These are phyloP conservation scores for Hylodesmum podocarpum DNA, from an alignment of 306 rosid species.

Conservation along the genomic window DNA sequence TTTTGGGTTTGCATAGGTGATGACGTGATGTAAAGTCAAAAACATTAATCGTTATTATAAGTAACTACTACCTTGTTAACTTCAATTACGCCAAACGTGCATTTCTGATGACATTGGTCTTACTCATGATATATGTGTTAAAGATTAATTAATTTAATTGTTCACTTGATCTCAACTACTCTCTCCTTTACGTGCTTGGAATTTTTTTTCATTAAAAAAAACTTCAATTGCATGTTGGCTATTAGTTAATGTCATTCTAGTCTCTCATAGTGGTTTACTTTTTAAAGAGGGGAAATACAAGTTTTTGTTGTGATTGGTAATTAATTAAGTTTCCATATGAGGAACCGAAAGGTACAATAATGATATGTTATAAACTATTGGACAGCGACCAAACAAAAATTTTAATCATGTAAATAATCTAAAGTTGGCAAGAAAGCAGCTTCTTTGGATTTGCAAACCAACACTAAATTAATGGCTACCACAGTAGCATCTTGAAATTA, in stretches of 20 bases:
- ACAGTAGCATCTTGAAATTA: slow-evolving; percentile 26
- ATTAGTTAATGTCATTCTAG: slow-evolving; percentile 18
- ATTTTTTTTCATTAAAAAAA: neutral
- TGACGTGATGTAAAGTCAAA: neutral
- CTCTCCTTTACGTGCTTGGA: neutral
- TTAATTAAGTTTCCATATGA: slow-evolving; percentile 27
- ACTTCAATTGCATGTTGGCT: slow-evolving; percentile 11
- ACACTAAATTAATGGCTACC: neutral
- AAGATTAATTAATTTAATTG: neutral
- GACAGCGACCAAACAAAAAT: slow-evolving; percentile 19
- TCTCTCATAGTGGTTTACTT: neutral
- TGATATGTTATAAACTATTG: slow-evolving; percentile 1
- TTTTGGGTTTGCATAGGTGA: slow-evolving; percentile 18
- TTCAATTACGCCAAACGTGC: neutral
- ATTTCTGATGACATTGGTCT: neutral
- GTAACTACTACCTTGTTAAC: neutral
- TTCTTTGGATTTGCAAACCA: slow-evolving; percentile 21
- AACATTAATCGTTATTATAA: neutral
- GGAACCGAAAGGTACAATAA: slow-evolving; percentile 34
- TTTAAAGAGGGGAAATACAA: neutral
- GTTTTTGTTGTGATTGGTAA: slow-evolving; percentile 7
- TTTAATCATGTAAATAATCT: slow-evolving; percentile 28
- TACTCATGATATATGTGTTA: neutral
- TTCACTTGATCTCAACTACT: neutral
- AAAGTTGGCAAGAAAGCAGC: slow-evolving; percentile 21